These are phyloP conservation scores for Chlamydomonas sp. DNA, from an alignment of 139 green algal genomes.

Conservation along the genomic window DNA sequence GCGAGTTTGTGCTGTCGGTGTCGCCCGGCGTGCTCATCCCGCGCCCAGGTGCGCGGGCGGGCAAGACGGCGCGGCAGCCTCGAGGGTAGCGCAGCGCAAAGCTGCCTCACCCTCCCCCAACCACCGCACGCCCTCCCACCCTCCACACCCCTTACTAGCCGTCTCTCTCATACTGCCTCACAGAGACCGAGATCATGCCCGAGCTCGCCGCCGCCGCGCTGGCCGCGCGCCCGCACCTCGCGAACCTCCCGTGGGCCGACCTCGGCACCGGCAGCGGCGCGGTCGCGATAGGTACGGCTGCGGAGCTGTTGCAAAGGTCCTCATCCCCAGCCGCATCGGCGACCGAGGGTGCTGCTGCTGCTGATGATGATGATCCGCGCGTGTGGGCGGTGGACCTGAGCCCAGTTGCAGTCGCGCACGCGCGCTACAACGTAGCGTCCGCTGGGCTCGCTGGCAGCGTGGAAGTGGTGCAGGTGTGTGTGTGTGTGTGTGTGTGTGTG, in stretches of 20 bases:
- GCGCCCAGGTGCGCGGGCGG: no score
- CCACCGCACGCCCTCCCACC: no score
- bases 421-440: constrained; percentile 45
- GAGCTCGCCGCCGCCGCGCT: constrained; percentile 55
- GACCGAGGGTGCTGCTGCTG: no score
- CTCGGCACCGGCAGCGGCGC: constrained; percentile 87
- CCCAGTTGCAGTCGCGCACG: constrained; percentile 39
- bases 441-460: constrained; percentile 4
- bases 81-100: no score
- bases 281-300: constrained; percentile 67
- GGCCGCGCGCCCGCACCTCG: constrained; percentile 17
- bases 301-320: no score
- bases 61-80: no score
- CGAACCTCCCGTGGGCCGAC: constrained; percentile 63
- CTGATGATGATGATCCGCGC: no score
- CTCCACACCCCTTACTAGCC: no score
- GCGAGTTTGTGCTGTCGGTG: constrained; percentile 67
- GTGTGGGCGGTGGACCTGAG: constrained; percentile 66
- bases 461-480: constrained; percentile 32
- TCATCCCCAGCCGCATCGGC: no score
- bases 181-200: constrained; percentile 77
- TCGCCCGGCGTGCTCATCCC: constrained; percentile 83
- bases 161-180: no score
- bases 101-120: no score
- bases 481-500: no score